Evolutionary conservation across 2,329 filamentous ascomycete species (phyloP).

Genomic region (Didymella lethalis): DNA sequence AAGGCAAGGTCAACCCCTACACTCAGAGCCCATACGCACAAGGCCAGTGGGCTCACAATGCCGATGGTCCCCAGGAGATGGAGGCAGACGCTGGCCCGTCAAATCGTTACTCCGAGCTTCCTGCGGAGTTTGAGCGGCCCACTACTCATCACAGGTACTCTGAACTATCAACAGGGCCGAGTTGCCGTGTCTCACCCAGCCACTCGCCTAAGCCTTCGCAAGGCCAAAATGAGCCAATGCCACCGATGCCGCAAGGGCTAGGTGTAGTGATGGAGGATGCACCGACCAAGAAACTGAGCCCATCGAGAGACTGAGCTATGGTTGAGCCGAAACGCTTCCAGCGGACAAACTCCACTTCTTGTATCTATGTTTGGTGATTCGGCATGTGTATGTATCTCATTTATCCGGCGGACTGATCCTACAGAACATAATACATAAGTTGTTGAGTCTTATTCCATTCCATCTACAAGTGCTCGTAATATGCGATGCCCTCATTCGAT

Average conservation of each 20-base stretch:
- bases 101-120: conserved; percentile 36
- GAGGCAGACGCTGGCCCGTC: conserved; percentile 22
- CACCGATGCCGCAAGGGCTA: conserved; percentile 22
- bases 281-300: background rate
- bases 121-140: conserved; percentile 24
- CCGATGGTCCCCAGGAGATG: conserved; percentile 31
- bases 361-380: conserved; percentile 1
- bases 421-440: background rate
- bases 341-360: conserved; percentile 1
- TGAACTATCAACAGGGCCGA: conserved; percentile 33
- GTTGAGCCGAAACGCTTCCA: background rate
- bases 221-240: conserved; percentile 22
- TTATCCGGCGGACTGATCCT: background rate
- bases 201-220: conserved; percentile 29
- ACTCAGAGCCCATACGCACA: conserved; percentile 18
- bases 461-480: no score
- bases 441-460: no score
- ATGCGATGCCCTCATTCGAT: no score
- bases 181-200: conserved; percentile 31
- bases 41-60: conserved; percentile 28
- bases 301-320: background rate
- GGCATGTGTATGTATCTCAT: background rate
- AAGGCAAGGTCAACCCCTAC: conserved; percentile 23
- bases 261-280: conserved; percentile 22
- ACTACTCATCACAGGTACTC: conserved; percentile 27